Evolutionary conservation across 2,329 filamentous ascomycete genomes (phyloP).

Genomic region (Neonectria punicea): DNA sequence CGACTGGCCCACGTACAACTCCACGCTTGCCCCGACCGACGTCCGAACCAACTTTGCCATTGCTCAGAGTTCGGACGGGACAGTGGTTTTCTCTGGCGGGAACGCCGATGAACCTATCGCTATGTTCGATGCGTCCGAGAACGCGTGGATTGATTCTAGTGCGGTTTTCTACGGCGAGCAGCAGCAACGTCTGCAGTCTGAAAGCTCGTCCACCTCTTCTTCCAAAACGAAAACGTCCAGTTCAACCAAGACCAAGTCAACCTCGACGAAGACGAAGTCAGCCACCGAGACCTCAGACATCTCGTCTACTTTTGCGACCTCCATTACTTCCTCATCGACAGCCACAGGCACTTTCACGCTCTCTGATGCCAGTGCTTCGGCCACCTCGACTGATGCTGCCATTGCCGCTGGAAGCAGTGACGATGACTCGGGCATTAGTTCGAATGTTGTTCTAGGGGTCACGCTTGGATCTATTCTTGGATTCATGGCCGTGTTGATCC

Average conservation of each 20-base stretch:
- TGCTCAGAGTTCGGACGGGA: conserved; percentile 71
- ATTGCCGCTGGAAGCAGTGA: conserved; percentile 38
- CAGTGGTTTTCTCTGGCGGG: conserved; percentile 84
- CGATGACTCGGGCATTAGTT: conserved; percentile 48
- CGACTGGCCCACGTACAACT: conserved; percentile 84
- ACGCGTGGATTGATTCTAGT: conserved; percentile 81
- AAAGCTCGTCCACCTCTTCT: conserved; percentile 37
- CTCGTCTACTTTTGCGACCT: conserved; percentile 42
- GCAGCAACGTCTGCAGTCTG: conserved; percentile 45
- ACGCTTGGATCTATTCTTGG: conserved; percentile 85
- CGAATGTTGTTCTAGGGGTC: conserved; percentile 77
- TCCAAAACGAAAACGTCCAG: conserved; percentile 13
- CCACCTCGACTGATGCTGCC: conserved; percentile 39
- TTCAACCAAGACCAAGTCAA: conserved; percentile 25
- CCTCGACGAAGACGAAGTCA: conserved; percentile 43
- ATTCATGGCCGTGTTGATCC: conserved; percentile 74
- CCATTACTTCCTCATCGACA: conserved; percentile 34
- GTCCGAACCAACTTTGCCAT: conserved; percentile 77
- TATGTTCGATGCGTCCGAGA: conserved; percentile 80
- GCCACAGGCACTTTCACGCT: conserved; percentile 40
- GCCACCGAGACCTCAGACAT: conserved; percentile 33
- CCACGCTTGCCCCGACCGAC: conserved; percentile 71
- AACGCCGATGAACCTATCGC: conserved; percentile 72
- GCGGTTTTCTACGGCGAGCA: conserved; percentile 65
- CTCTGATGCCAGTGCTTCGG: conserved; percentile 37